A percentile compares a stretch with the other conserved stretches of the same genome.
Conservation (phyloP, 2,329 filamentous ascomycete genomes). For the Raffaelea albimanens region DNA sequence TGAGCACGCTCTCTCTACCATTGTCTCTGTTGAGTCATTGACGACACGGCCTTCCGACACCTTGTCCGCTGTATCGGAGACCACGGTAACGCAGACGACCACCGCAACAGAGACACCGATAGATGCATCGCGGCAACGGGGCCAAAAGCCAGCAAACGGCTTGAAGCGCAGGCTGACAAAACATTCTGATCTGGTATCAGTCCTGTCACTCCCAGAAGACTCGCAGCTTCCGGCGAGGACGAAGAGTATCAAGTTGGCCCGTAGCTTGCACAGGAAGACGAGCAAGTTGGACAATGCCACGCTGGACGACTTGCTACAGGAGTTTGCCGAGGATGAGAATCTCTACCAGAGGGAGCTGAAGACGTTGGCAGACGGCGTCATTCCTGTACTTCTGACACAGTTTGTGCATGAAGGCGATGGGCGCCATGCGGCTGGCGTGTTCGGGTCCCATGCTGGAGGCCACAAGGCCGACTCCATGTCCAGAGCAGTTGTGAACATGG, state of each 20-base stretch:
- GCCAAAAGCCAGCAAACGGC: slow-evolving; percentile 32
- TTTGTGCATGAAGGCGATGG: slow-evolving; percentile 61
- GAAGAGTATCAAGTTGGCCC: slow-evolving; percentile 64
- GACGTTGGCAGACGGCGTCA: slow-evolving; percentile 88
- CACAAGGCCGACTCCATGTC: slow-evolving; percentile 55
- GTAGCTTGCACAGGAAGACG: slow-evolving; percentile 67
- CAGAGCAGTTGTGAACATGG: slow-evolving; percentile 90
- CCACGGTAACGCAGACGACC: slow-evolving; percentile 45
- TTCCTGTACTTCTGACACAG: slow-evolving; percentile 81
- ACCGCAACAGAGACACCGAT: slow-evolving; percentile 36
- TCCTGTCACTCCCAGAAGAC: slow-evolving; percentile 65
- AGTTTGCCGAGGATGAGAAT: slow-evolving; percentile 73
- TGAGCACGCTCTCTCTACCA: slow-evolving; percentile 46
- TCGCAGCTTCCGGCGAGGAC: slow-evolving; percentile 46
- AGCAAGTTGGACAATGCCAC: slow-evolving; percentile 59
- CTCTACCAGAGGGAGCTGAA: slow-evolving; percentile 87
- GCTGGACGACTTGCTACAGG: slow-evolving; percentile 65
- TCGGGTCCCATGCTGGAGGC: slow-evolving; percentile 44
- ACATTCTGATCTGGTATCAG: slow-evolving; percentile 88
- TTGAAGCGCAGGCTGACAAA: slow-evolving; percentile 74
- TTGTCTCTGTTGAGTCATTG: slow-evolving; percentile 41
- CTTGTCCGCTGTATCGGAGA: slow-evolving; percentile 38
- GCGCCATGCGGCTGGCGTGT: slow-evolving; percentile 55
- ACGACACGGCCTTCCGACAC: slow-evolving; percentile 38
- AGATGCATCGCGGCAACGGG: slow-evolving; percentile 35